Conservation (phyloP, 2,329 filamentous ascomycete genomes). For the Aspergillus ustus region DNA sequence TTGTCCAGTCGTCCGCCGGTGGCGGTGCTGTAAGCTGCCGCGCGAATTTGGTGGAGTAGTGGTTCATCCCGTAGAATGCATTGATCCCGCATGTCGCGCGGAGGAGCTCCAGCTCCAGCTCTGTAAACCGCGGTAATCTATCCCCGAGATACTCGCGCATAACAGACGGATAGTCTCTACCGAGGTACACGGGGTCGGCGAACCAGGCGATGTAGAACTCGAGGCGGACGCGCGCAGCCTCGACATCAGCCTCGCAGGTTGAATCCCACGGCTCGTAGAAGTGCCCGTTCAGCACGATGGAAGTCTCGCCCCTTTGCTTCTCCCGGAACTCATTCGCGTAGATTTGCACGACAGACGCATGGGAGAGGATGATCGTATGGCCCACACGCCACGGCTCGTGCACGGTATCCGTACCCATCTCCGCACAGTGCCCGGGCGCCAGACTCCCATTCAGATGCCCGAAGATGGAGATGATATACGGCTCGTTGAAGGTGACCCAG, state of each 20-base stretch:
- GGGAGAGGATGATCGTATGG: slow-evolving; percentile 7
- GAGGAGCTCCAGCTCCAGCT: background rate
- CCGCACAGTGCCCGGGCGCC: slow-evolving; percentile 9
- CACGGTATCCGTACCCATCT: background rate
- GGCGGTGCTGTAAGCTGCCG: slow-evolving; percentile 8
- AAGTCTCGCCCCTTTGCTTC: slow-evolving; percentile 5
- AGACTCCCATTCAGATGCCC: slow-evolving; percentile 15
- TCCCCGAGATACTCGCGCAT: slow-evolving; percentile 25
- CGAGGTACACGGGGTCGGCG: slow-evolving; percentile 44
- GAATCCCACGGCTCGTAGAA: slow-evolving; percentile 36
- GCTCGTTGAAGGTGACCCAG: slow-evolving; percentile 44
- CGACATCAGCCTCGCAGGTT: slow-evolving; percentile 19
- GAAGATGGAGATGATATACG: slow-evolving; percentile 39
- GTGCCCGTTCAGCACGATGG: slow-evolving; percentile 26
- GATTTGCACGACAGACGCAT: slow-evolving; percentile 4
- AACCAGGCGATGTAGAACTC: slow-evolving; percentile 43
- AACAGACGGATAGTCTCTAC: slow-evolving; percentile 43
- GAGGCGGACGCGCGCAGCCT: slow-evolving; percentile 26
- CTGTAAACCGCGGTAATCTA: slow-evolving; percentile 3
- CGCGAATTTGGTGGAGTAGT: slow-evolving; percentile 20
- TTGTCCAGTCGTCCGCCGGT: slow-evolving; percentile 14
- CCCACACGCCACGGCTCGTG: slow-evolving; percentile 17
- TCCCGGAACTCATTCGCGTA: slow-evolving; percentile 3
- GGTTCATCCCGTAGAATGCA: slow-evolving; percentile 24
- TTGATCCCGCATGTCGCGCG: background rate